Evolutionary conservation across 2,329 filamentous ascomycete genomes (phyloP).

Genomic region (Penicillium psychrosexuale): DNA sequence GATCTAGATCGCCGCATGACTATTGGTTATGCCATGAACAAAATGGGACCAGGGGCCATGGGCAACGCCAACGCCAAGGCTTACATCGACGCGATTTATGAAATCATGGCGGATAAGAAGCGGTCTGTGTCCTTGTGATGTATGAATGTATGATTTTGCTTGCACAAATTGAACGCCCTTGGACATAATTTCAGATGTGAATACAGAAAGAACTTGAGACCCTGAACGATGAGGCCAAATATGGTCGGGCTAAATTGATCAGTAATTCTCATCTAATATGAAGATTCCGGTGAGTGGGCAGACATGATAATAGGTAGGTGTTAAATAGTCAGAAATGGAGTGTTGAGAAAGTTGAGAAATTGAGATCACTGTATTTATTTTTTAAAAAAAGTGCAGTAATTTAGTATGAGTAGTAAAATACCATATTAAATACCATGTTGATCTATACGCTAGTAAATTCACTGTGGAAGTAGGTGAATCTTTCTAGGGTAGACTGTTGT

Average conservation of each 20-base stretch:
- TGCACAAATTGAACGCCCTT: too few species aligned
- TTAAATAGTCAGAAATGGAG: too few species aligned
- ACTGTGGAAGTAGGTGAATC: too few species aligned
- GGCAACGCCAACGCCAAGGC: slow-evolving; percentile 28
- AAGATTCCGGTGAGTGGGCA: background rate
- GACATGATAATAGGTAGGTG: slow-evolving; percentile 18
- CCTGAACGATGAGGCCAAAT: slow-evolving; percentile 44
- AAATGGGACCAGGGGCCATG: slow-evolving; percentile 36
- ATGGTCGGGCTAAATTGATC: slow-evolving; percentile 29
- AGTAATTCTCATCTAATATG: slow-evolving; percentile 12
- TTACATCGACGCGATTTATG: slow-evolving; percentile 36
- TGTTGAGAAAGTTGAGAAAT: too few species aligned
- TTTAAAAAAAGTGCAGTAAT: too few species aligned
- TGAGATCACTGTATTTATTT: too few species aligned
- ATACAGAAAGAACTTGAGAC: slow-evolving; percentile 22
- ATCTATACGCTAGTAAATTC: too few species aligned
- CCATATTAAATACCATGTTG: too few species aligned
- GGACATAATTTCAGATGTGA: background rate
- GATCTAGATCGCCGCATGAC: slow-evolving; percentile 45
- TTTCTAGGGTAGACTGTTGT: too few species aligned
- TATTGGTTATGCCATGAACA: slow-evolving; percentile 49
- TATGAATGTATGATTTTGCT: too few species aligned
- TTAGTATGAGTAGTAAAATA: too few species aligned
- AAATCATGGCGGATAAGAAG: slow-evolving; percentile 9
- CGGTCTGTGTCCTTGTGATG: background rate